Percentiles rank a stretch among this genome's conserved stretches.
These are phyloP conservation scores for Eragrostis curvula DNA, from an alignment of 176 grass and related monocot species.

Conservation along the genomic window DNA sequence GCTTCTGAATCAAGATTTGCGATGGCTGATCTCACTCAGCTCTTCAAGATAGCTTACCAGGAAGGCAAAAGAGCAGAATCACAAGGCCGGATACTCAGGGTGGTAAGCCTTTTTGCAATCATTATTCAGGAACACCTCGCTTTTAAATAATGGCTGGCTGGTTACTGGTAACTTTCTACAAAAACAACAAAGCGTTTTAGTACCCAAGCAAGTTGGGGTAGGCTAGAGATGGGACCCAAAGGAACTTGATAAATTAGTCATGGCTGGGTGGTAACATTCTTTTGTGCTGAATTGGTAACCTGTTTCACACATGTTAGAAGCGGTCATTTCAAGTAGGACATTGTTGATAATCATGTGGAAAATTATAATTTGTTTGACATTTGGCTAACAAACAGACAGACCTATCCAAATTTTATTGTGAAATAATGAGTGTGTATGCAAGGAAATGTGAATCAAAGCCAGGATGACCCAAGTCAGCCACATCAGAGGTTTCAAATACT, in stretches of 20 bases:
- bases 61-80: constrained; percentile 73
- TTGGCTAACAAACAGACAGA: not conserved
- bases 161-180: not conserved
- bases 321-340: not conserved
- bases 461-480: not conserved
- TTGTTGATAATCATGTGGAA: not conserved
- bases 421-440: not conserved
- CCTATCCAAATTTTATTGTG: not conserved
- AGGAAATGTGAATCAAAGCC: not conserved
- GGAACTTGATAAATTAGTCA: too few species aligned
- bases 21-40: constrained; percentile 75
- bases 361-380: not conserved
- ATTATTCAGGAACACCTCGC: not conserved
- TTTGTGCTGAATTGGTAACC: not conserved
- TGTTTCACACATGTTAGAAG: not conserved
- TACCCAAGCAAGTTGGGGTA: too few species aligned
- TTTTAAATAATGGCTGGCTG: not conserved
- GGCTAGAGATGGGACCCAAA: too few species aligned
- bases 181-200: too few species aligned
- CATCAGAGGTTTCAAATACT: not conserved
- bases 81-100: constrained; percentile 77
- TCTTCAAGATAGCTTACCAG: constrained; percentile 78
- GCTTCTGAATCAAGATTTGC: constrained; percentile 46
- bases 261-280: not conserved
- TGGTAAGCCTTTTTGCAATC: constrained; percentile 54